These are phyloP conservation scores for Candida albicans DNA, from an alignment of 1,139 yeast species.

Conservation along the genomic window DNA sequence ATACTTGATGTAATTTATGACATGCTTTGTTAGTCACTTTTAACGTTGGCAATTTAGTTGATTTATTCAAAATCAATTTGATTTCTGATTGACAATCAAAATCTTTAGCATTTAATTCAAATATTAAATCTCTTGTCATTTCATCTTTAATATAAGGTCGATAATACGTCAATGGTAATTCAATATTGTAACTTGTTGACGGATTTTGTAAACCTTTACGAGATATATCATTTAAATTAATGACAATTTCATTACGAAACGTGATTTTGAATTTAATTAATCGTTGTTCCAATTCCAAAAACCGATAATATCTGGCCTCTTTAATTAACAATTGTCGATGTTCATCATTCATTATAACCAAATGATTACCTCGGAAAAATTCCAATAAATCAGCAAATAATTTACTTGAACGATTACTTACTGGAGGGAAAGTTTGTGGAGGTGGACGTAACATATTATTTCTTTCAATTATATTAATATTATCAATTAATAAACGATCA, in stretches of 20 bases:
- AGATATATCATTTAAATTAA: constrained; percentile 51
- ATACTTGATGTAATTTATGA: constrained; percentile 25
- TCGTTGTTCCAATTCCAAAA: constrained; percentile 71
- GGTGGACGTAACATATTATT: constrained; percentile 69
- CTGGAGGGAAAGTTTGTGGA: constrained; percentile 59
- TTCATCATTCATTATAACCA: constrained; percentile 47
- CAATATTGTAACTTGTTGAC: constrained; percentile 19
- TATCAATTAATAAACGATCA: constrained; percentile 49
- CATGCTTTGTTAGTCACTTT: constrained; percentile 28
- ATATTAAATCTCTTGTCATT: constrained; percentile 44
- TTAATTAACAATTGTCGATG: constrained; percentile 57
- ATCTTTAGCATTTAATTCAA: constrained; percentile 48
- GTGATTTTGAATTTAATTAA: constrained; percentile 53
- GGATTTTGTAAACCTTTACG: constrained; percentile 39
- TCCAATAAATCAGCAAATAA: constrained; percentile 62
- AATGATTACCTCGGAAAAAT: constrained; percentile 53
- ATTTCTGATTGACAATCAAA: constrained; percentile 22
- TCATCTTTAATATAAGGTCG: constrained; percentile 56
- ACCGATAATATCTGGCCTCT: constrained; percentile 79
- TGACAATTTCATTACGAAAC: constrained; percentile 54
- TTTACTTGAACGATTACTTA: constrained; percentile 53
- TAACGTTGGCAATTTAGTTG: constrained; percentile 25
- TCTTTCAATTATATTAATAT: constrained; percentile 35
- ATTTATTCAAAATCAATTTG: constrained; percentile 32
- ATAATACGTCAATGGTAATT: constrained; percentile 41